phyloP scores from a whole-genome alignment of 495 filamentous ascomycete species.

The Hyaloscypha hepaticicola region DNA sequence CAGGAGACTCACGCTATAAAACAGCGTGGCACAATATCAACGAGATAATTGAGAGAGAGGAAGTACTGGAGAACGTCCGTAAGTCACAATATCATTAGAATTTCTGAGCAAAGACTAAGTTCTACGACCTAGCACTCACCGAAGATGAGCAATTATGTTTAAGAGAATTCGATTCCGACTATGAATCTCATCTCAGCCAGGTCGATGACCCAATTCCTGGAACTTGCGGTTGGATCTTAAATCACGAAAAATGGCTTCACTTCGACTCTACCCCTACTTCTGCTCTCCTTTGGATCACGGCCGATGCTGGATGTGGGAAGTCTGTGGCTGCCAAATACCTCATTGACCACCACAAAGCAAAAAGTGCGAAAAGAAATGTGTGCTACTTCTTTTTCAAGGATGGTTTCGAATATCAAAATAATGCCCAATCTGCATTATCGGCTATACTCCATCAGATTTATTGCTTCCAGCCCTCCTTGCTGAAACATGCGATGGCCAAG shows the following conservation, averaged over 20 bases:
- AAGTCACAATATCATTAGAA: background rate
- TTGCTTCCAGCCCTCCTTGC: background rate
- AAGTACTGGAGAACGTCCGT: background rate
- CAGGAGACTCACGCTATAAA: background rate
- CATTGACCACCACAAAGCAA: constrained; percentile 37
- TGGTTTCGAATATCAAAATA: constrained; percentile 26
- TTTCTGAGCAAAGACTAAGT: background rate
- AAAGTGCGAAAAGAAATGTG: constrained; percentile 18
- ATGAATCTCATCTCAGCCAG: constrained; percentile 7
- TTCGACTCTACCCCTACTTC: constrained; percentile 10
- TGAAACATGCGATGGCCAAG: constrained; percentile 7
- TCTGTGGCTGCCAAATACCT: constrained; percentile 50
- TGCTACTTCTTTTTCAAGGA: constrained; percentile 64
- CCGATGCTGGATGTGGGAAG: constrained; percentile 57
- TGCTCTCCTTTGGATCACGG: constrained; percentile 47
- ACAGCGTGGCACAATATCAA: background rate
- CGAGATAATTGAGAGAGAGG: background rate
- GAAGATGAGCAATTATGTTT: background rate
- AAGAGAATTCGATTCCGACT: background rate
- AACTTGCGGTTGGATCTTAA: constrained; percentile 44
- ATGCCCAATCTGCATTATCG: background rate
- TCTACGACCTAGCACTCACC: background rate
- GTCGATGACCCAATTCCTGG: constrained; percentile 28
- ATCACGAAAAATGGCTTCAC: constrained; percentile 31
- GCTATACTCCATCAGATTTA: background rate